phyloP scores from a whole-genome alignment of 306 rosid species.

The Medicago truncatula region DNA sequence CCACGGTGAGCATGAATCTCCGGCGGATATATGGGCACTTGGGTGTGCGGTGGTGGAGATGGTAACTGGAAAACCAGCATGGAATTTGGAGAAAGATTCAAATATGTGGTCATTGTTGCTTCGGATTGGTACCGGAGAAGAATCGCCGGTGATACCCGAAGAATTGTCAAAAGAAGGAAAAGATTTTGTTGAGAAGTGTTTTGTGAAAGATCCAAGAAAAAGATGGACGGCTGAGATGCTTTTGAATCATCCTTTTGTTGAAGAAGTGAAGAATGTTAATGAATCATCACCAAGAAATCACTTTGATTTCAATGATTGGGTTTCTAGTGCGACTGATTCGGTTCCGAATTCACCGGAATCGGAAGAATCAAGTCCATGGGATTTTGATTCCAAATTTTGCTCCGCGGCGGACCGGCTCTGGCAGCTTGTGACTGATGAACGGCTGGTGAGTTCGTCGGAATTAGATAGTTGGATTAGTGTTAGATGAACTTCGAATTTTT shows the following conservation, averaged over 20 bases:
- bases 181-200: constrained; percentile 75
- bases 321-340: constrained; percentile 42
- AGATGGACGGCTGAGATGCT: constrained; percentile 98
- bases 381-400: constrained; percentile 20
- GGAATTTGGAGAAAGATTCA: constrained; percentile 49
- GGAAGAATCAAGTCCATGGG: neutral
- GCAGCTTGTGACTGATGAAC: constrained; percentile 42
- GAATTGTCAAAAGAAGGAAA: constrained; percentile 68
- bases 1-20: constrained; percentile 57
- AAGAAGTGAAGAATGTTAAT: constrained; percentile 17
- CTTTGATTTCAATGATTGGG: constrained; percentile 82
- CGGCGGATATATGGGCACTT: constrained; percentile 78
- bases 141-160: constrained; percentile 64
- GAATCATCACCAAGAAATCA: constrained; percentile 66
- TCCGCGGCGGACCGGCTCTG: constrained; percentile 52
- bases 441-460: constrained; percentile 55
- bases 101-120: constrained; percentile 58
- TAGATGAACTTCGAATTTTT: constrained; percentile 45
- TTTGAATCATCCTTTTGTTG: constrained; percentile 65
- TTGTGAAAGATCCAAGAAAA: constrained; percentile 66
- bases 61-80: constrained; percentile 74
- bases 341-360: constrained; percentile 47
- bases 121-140: constrained; percentile 74
- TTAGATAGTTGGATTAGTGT: constrained; percentile 66
- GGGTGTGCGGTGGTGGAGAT: constrained; percentile 88